Percentiles rank a stretch among this genome's conserved stretches.
phyloP scores from a whole-genome alignment of 1,284 basidiomycete species.

The Fomitopsis betulina region DNA sequence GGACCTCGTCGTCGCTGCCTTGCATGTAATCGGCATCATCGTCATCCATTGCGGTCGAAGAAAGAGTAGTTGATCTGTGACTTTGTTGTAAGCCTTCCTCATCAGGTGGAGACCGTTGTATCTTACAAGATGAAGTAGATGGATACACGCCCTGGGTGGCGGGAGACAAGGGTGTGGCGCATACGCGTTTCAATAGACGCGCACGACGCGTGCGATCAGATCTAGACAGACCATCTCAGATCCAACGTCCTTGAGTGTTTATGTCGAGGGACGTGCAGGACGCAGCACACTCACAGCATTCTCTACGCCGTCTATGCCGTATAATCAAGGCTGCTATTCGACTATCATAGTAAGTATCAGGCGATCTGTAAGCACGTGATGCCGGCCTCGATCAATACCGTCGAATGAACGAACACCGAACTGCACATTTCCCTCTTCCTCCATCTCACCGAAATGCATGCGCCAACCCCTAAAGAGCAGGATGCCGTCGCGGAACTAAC shows the following conservation, averaged over 20 bases:
- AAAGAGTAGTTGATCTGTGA: background rate
- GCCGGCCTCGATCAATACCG: too few relatives aligned
- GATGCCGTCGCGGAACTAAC: constrained; percentile 34
- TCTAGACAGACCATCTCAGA: background rate
- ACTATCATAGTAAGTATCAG: too few relatives aligned
- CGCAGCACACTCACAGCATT: too few relatives aligned
- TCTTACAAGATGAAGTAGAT: background rate
- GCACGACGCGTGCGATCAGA: background rate
- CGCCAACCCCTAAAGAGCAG: constrained; percentile 12
- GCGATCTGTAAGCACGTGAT: too few relatives aligned
- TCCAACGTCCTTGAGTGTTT: background rate
- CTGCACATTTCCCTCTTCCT: too few relatives aligned
- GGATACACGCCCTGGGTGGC: background rate
- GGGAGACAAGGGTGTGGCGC: background rate
- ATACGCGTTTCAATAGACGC: background rate
- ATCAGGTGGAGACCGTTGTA: background rate
- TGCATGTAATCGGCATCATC: constrained; percentile 90
- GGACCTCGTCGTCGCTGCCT: constrained; percentile 76
- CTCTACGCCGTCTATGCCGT: too few relatives aligned
- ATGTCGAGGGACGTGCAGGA: background rate
- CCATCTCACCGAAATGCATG: constrained; percentile 2
- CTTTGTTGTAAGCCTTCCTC: background rate
- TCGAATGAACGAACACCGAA: too few relatives aligned
- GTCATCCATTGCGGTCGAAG: constrained; percentile 59
- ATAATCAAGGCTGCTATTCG: too few relatives aligned